Evolutionary conservation across 2,329 filamentous ascomycete genomes (phyloP).

Genomic region (Trichoderma sp.): DNA sequence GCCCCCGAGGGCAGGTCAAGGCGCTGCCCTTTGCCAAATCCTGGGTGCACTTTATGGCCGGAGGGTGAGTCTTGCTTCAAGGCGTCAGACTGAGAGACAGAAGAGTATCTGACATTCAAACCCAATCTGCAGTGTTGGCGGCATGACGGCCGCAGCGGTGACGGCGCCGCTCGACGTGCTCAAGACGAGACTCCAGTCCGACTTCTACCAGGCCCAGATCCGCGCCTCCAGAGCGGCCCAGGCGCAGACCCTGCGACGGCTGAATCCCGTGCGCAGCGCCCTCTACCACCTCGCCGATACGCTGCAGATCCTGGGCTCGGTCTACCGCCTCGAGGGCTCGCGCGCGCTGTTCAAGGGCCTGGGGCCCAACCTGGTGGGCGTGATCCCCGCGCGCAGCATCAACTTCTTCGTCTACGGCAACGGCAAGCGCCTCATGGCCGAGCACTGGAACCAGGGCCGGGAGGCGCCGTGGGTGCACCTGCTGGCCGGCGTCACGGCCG

Average conservation of each 20-base stretch:
- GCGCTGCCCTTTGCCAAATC: constrained; percentile 66
- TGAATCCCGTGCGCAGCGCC: constrained; percentile 66
- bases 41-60: constrained; percentile 90
- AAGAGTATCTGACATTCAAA: background rate
- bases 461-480: constrained; percentile 78
- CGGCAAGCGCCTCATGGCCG: constrained; percentile 78
- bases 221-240: constrained; percentile 64
- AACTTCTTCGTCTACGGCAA: constrained; percentile 96
- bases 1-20: constrained; percentile 39
- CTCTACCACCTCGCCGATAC: constrained; percentile 81
- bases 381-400: constrained; percentile 85
- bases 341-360: constrained; percentile 91
- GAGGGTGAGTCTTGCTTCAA: constrained; percentile 63
- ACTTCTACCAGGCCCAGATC: constrained; percentile 88
- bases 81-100: too few species aligned
- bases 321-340: constrained; percentile 79
- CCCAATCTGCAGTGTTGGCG: constrained; percentile 64
- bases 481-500: constrained; percentile 72
- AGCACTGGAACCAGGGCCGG: constrained; percentile 69
- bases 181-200: constrained; percentile 89
- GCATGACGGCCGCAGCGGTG: constrained; percentile 89
- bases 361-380: constrained; percentile 85
- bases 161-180: constrained; percentile 92
- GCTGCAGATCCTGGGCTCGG: constrained; percentile 77
- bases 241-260: constrained; percentile 47